Evolutionary conservation across 1,284 basidiomycete species (phyloP).

Genomic region (Hymenochaete sp.): DNA sequence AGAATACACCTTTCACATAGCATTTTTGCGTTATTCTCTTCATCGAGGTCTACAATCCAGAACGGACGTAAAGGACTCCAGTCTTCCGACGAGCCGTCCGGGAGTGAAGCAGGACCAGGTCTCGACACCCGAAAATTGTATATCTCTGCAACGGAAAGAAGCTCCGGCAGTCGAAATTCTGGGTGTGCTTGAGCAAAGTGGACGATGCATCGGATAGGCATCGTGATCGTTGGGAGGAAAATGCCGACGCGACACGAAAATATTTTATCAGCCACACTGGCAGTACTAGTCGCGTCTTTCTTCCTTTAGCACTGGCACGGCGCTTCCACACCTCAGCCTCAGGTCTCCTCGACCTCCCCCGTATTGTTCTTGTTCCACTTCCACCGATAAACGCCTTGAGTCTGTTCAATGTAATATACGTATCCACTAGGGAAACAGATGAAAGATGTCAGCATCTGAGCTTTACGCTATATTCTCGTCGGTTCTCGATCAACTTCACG

Average conservation of each 20-base stretch:
- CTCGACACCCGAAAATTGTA: constrained; percentile 48
- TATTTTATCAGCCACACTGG: too few species aligned
- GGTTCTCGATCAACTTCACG: constrained; percentile 25
- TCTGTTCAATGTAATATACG: too few species aligned
- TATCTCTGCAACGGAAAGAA: constrained; percentile 63
- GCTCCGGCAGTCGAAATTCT: constrained; percentile 76
- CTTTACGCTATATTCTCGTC: constrained; percentile 26
- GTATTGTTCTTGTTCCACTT: too few species aligned
- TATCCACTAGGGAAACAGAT: too few species aligned
- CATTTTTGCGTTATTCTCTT: constrained; percentile 65
- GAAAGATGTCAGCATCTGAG: constrained; percentile 20
- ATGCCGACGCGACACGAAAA: too few species aligned
- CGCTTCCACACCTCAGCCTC: too few species aligned
- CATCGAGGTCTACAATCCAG: constrained; percentile 62
- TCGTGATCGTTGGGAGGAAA: too few species aligned
- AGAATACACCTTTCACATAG: constrained; percentile 76
- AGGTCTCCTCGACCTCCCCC: too few species aligned
- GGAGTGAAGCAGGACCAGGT: constrained; percentile 19
- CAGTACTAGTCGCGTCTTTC: not conserved
- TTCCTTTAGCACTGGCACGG: too few species aligned
- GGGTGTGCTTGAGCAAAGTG: constrained; percentile 73
- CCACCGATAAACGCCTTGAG: too few species aligned
- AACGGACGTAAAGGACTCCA: constrained; percentile 58
- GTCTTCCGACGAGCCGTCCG: constrained; percentile 25
- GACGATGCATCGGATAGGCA: constrained; percentile 50